Percentiles rank a stretch among this genome's conserved stretches.
Evolutionary conservation across 768 basidiomycete genomes (phyloP).

Genomic region (Boletus rufocinnamomeus): DNA sequence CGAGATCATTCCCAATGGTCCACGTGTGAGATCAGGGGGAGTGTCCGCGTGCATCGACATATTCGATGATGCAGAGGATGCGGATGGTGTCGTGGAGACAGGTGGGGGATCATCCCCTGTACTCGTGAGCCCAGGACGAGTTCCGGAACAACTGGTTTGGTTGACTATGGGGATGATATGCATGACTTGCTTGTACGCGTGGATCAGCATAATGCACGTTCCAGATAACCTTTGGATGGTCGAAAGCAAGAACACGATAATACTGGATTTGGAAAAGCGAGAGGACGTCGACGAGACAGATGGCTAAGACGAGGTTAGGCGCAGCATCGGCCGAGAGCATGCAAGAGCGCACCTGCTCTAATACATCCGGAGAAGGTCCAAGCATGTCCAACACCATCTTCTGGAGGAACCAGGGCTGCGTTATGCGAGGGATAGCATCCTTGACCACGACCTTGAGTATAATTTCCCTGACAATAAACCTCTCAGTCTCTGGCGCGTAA

Average conservation of each 20-base stretch:
- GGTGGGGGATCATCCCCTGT: not conserved
- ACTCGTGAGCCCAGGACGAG: not conserved
- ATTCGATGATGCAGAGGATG: slow-evolving; percentile 32
- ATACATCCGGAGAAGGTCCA: slow-evolving; percentile 42
- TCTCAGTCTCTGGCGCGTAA: slow-evolving; percentile 68
- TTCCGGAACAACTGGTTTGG: slow-evolving; percentile 28
- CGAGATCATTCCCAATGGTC: slow-evolving; percentile 47
- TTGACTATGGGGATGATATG: slow-evolving; percentile 69
- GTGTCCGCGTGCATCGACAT: slow-evolving; percentile 17
- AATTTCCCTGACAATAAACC: slow-evolving; percentile 83
- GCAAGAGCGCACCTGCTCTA: slow-evolving; percentile 22
- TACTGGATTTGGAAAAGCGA: slow-evolving; percentile 47
- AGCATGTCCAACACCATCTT: slow-evolving; percentile 66
- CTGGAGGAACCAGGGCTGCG: slow-evolving; percentile 91
- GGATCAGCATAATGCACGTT: slow-evolving; percentile 63
- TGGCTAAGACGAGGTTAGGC: slow-evolving; percentile 17
- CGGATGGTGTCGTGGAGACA: slow-evolving; percentile 9
- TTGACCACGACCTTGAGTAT: slow-evolving; percentile 74
- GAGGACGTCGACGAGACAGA: slow-evolving; percentile 33
- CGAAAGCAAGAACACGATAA: slow-evolving; percentile 73
- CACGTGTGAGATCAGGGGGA: slow-evolving; percentile 40
- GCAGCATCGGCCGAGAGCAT: not conserved
- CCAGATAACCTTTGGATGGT: slow-evolving; percentile 73
- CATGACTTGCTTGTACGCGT: slow-evolving; percentile 65
- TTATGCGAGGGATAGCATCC: slow-evolving; percentile 65